Base-by-base conservation (phyloP, 768 basidiomycete species). In the Termitomyces sp. region DNA sequence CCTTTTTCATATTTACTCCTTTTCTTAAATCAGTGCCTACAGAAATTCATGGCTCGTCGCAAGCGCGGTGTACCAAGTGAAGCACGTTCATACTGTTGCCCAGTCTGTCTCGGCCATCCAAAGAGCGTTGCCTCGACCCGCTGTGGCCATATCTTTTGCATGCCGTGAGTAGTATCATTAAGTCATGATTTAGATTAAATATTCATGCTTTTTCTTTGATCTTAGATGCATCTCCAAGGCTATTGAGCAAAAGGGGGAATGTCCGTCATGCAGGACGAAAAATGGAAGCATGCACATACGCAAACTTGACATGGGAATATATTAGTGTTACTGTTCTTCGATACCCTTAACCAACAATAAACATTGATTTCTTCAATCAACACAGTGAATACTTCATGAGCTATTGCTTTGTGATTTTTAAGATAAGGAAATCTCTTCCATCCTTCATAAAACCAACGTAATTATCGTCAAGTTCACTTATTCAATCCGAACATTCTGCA, bases 61-160 rank as follows among this genome's bases (percentile, higher is more conserved):
- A 61, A 49, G 44, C 60, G 56, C 16, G 46, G 35, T 58, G 35
- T 40, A 20, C 42, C 58, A 2, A 46, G 32, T 7, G 45, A 44
- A 22, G 28, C 44, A n/a, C 40, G 54, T 32, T 58, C 53, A 42
- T 54, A 57, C 6, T 49, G 30, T 24, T 61, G 60, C 48, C 60
- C 60, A 18, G 26, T 61, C 1, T 61, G 60, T 36, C 43, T 61
- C 30, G 4, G 43, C 2, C 36, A 43, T 20, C 47, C 56, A 13
- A 58, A 54, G 22, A 12, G 24, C 2, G 48, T 54, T 1, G 43
- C 42, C 6, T 42, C 60, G 12, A 57, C 56, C 7, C 60, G 60
- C 9, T 61, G 60, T 44, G 60, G 60, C 3, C 60, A 61, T 51
- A 20, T 61, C 43, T 61, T 61, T 48, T 61, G 60, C 48, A 32